Base-by-base conservation (phyloP, 306 rosid genomes). In the Corylus avellana region DNA sequence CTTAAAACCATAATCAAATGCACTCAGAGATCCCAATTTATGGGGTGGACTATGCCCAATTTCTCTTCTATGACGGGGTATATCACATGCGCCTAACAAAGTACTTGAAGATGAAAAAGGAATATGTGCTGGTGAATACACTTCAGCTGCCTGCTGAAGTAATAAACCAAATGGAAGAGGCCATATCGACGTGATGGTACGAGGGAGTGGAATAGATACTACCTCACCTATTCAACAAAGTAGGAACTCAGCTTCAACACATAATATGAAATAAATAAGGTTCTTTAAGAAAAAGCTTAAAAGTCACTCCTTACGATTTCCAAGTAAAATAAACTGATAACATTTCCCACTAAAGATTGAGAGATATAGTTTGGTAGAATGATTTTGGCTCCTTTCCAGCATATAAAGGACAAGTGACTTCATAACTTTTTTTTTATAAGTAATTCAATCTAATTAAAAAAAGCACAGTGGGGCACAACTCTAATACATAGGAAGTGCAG, bases 101-200 rank as follows among this genome's bases (percentile, higher is more conserved):
- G 97, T 90, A 84, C 92, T 91, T 75, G 93, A 64, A 72, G 91
- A 88, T 75, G 93, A 84, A 79, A 82, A 84, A 9, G 91, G 85
- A 86, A 79, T 82, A 74, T 76, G 84, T 5, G 87, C 74, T 20
- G 85, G 59, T 53, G 88, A 81, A 85, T 74, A 85, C 79, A 83
- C 74, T 72, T 91, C 92, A 79, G 85, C 87, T 70, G 90, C 91
- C 76, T 91, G 98, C 87, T 91, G 95, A 75, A 94, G 89, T 73
- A 94, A 76, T 79, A 94, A 86, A 86, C 97, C 98, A 89, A 89
- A 94, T 59, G 98, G 97, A 83, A 94, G 91, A 66, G 98, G 83
- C 98, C 97, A 94, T 86, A 94, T 91, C 1, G 95, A 91, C 62
- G 88, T 68, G 72, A 92, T 75, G 71, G 90, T 83, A 22, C 83